A percentile compares a stretch with the other conserved stretches of the same genome.
Conservation (phyloP, 768 basidiomycete species). For the Boletellus emodensis region DNA sequence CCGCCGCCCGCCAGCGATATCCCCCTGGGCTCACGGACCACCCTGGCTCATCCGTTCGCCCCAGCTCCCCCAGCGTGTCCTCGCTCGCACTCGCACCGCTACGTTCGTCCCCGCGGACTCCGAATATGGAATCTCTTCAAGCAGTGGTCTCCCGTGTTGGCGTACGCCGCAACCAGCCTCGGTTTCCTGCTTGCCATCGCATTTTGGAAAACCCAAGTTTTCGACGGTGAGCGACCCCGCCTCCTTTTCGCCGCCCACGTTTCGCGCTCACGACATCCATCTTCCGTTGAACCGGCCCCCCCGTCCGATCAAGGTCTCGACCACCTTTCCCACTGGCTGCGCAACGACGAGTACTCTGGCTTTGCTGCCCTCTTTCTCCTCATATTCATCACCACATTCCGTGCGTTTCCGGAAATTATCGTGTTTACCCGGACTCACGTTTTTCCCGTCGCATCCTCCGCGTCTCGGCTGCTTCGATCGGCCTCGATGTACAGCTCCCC, state of each 20-base stretch:
- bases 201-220: slow-evolving; percentile 79
- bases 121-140: slow-evolving; percentile 58
- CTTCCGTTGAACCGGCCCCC: neutral
- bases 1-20: slow-evolving; percentile 16
- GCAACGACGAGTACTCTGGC: slow-evolving; percentile 66
- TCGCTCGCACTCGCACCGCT: slow-evolving; percentile 26
- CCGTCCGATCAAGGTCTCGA: slow-evolving; percentile 63
- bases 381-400: slow-evolving; percentile 85
- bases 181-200: slow-evolving; percentile 78
- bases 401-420: slow-evolving; percentile 43
- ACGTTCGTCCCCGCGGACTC: slow-evolving; percentile 45
- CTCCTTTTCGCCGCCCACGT: neutral
- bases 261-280: no score
- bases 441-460: neutral
- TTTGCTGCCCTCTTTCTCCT: slow-evolving; percentile 75
- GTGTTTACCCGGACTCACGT: slow-evolving; percentile 8
- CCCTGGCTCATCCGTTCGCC: slow-evolving; percentile 17
- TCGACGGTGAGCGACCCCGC: slow-evolving; percentile 55
- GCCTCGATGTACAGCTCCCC: slow-evolving; percentile 52
- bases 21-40: slow-evolving; percentile 13
- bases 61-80: slow-evolving; percentile 17
- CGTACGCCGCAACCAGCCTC: slow-evolving; percentile 74
- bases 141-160: slow-evolving; percentile 73
- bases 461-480: no score
- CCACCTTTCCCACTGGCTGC: slow-evolving; percentile 73